Base-by-base conservation (phyloP, 805 yeast genomes). In the Ogataea populi-albae region DNA sequence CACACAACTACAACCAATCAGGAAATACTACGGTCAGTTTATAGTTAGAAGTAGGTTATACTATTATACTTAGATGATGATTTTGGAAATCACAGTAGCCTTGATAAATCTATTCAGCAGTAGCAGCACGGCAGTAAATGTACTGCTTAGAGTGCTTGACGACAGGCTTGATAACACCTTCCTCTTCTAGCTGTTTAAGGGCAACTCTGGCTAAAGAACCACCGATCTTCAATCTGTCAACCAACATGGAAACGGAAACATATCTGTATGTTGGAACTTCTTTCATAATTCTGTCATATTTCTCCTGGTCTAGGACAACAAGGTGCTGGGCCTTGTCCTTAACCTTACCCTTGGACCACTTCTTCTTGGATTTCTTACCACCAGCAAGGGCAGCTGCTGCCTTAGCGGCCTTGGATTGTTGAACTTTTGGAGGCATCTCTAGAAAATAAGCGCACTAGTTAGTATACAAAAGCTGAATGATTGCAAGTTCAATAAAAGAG, bases 331-430 rank as follows among this genome's bases (percentile, higher is more conserved):
- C 98, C 95, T 86, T 91, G 77, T 93, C 99, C 89, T 94, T 93
- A 73, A 88, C 96, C 83, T 94, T 88, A 75, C 96, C 96, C 83
- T 91, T 89, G 85, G 95, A 86, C 98, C 98, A 93, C 96, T 93
- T 93, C 95, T 93, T 91, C 88, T 93, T 93, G 75, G 96, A 87
- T 70, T 91, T 88, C 86, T 89, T 89, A 83, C 97, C 96, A 85
- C 97, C 97, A 72, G 97, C 96, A 83, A 87, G 79, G 73, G 97
- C 98, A 79, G 98, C 98, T 67, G 98, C 97, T 68, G 96, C 96
- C 81, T 91, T 91, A 68, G 96, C 97, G 75, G 97, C 97, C 80
- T 91, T 91, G 67, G 96, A 84, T 75, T 87, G 89, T 82, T 91
- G 97, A 77, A 86, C 78, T 79, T 91, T 91, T 80, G 96, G 96